Evolutionary conservation across 169 alveolate species (phyloP).

Genomic region (Plasmodium ovale): DNA sequence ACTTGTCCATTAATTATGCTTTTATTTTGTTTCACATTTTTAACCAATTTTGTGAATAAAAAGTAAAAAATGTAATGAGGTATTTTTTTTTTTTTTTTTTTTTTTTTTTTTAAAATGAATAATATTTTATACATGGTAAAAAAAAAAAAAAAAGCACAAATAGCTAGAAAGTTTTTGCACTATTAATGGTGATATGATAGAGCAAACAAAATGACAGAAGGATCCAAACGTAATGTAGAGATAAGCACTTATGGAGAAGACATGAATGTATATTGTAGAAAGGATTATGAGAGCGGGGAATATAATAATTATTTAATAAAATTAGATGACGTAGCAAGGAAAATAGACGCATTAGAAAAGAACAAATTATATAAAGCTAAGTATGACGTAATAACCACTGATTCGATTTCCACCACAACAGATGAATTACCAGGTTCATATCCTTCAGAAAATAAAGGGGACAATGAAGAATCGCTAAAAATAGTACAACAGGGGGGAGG

Average conservation of each 20-base stretch:
- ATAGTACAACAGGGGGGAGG: too few species aligned
- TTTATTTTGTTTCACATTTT: too few species aligned
- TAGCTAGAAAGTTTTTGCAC: too few species aligned
- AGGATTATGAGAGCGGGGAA: constrained; percentile 11
- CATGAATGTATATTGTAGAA: neutral
- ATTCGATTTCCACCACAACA: constrained; percentile 34
- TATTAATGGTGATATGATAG: neutral
- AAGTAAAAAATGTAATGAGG: too few species aligned
- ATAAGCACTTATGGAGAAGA: constrained; percentile 6
- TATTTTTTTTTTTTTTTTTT: too few species aligned
- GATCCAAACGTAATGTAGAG: constrained; percentile 3
- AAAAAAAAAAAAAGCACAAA: too few species aligned
- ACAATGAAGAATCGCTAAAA: constrained; percentile 1
- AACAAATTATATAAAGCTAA: neutral
- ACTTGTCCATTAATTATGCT: too few species aligned
- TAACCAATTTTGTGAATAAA: too few species aligned
- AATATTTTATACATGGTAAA: too few species aligned
- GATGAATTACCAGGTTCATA: constrained; percentile 25
- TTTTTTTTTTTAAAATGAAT: too few species aligned
- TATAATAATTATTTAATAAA: constrained; percentile 34
- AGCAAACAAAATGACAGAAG: constrained; percentile 30
- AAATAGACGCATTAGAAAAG: neutral
- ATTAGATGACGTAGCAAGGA: neutral
- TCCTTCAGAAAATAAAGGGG: constrained; percentile 14
- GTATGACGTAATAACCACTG: constrained; percentile 10